A percentile compares a stretch with the other conserved stretches of the same genome.
Evolutionary conservation across 768 basidiomycete genomes (phyloP).

Genomic region (Psilocybe tampanensis): DNA sequence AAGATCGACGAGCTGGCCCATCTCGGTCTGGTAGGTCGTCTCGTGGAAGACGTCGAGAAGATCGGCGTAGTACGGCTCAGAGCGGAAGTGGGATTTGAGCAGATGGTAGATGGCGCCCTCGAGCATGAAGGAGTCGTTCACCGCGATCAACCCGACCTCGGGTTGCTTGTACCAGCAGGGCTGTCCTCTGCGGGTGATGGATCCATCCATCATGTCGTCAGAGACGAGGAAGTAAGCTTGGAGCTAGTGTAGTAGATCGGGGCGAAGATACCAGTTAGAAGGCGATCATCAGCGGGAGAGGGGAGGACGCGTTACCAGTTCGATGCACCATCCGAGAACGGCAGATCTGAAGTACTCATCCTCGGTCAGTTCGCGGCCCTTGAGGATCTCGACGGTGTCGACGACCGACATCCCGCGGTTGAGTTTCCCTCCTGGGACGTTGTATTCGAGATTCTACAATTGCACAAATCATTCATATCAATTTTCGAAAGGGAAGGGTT

Average conservation of each 20-base stretch:
- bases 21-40: constrained; percentile 88
- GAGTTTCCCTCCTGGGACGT: constrained; percentile 95
- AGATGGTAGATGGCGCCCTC: constrained; percentile 92
- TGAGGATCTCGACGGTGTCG: constrained; percentile 88
- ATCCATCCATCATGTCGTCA: constrained; percentile 97
- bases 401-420: constrained; percentile 97
- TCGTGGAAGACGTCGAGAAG: constrained; percentile 93
- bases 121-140: constrained; percentile 97
- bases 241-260: constrained; percentile 49
- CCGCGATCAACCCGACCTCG: constrained; percentile 78
- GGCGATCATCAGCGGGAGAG: background rate
- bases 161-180: constrained; percentile 88
- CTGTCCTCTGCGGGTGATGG: constrained; percentile 91
- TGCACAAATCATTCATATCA: too few species aligned
- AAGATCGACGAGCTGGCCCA: constrained; percentile 94
- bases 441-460: constrained; percentile 88
- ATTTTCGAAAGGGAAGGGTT: too few species aligned
- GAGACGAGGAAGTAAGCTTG: constrained; percentile 98
- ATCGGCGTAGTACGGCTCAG: constrained; percentile 82
- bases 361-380: constrained; percentile 67
- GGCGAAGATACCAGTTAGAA: background rate
- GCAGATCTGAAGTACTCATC: constrained; percentile 90
- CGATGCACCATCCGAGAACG: constrained; percentile 93
- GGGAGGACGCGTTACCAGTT: constrained; percentile 66
- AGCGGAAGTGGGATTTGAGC: constrained; percentile 83